Evolutionary conservation across 345 rosid genomes (phyloP), one percentile per base, ranked within the genome.

Genomic region (Aethionema arabicum): DNA sequence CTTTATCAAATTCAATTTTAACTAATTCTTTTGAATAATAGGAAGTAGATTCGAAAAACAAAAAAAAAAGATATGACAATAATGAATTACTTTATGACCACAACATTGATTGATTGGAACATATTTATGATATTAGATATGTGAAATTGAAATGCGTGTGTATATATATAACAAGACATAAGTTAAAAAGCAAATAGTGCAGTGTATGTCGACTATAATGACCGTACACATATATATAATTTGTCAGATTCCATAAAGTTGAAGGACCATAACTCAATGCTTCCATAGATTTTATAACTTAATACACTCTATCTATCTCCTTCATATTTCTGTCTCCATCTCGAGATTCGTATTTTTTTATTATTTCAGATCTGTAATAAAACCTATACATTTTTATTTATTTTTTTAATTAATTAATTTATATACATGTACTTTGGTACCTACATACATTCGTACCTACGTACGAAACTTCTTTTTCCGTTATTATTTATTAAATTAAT

Each of bases 161-260:
- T 21, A 21, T 21, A 21, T 1, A 21, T 21, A 21, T 21, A 21
- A 21, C 27, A 21, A 21, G 27, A 63, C 69, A 42, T 63, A 63
- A 53, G 69, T 56, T 11, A 61, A 55, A 55, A 16, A 37, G 36
- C 8, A 27, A 54, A 48, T 37, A 35, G 12, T 45, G 21, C 67
- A 55, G 63, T 70, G 42, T 33, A 21, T 56, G 69, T 70, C 74
- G 74, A 63, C 41, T 29, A 14, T 40, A 21, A 32, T 7, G 53
- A 35, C 74, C 74, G 74, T 70, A 70, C 74, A 63, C 27, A 55
- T n/a, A n/a, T n/a, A n/a, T n/a, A n/a, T 32, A 48, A 21, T 2
- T 7, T 41, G 65, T 70, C 69, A 70, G 74, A 35, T 59, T 70
- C 74, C 74, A 70, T 21, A 21, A 21, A 21, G 27, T 1, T 21